Evolutionary conservation across 345 rosid species (phyloP).

Genomic region (Gossypium arboreum): DNA sequence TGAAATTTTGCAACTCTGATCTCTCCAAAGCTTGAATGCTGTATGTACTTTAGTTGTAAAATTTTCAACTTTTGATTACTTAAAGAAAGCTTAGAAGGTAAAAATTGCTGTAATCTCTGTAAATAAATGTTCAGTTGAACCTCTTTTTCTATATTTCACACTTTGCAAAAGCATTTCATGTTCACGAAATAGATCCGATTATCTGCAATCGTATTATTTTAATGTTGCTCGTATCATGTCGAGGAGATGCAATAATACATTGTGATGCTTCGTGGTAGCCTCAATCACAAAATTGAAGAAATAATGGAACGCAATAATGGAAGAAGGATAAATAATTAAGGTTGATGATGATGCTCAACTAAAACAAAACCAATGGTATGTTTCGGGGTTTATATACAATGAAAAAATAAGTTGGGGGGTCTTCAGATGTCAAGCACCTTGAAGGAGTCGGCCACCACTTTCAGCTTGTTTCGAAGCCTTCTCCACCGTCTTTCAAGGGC

Average conservation of each 20-base stretch:
- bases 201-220: neutral
- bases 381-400: neutral
- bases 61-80: slow-evolving; percentile 25
- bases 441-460: slow-evolving; percentile 79
- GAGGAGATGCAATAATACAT: neutral
- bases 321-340: neutral
- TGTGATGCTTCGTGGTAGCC: too few species aligned
- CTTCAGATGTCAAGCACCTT: slow-evolving; percentile 52
- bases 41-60: slow-evolving; percentile 36
- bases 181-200: neutral
- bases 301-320: too few species aligned
- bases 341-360: neutral
- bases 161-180: neutral
- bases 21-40: slow-evolving; percentile 23
- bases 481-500: slow-evolving; percentile 79
- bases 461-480: slow-evolving; percentile 52
- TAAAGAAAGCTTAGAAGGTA: slow-evolving; percentile 24
- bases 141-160: neutral
- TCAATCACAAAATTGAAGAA: too few species aligned
- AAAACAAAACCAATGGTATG: neutral
- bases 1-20: slow-evolving; percentile 14
- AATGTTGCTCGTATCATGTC: neutral
- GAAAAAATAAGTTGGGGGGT: neutral
- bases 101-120: slow-evolving; percentile 41
- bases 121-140: slow-evolving; percentile 29